Conservation (phyloP, 805 yeast species). For the Starmerella powellii region DNA sequence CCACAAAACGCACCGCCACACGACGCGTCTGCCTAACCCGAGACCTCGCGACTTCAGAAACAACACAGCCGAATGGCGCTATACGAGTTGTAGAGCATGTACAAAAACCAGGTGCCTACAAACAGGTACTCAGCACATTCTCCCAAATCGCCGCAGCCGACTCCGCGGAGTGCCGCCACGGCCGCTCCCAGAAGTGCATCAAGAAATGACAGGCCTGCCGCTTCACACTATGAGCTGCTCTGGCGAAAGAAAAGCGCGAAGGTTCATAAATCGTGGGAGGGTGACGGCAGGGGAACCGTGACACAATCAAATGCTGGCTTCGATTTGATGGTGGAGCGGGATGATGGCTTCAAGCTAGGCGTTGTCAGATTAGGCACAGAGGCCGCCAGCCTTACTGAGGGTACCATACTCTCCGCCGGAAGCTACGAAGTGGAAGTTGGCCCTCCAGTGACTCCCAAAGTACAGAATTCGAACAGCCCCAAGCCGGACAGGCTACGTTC, state of each 20-base stretch:
- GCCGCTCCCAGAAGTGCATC: too few relatives aligned
- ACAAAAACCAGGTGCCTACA: neutral
- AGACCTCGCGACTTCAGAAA: too few relatives aligned
- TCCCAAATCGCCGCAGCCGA: neutral
- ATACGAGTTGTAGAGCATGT: neutral
- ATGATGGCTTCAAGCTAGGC: conserved; percentile 23
- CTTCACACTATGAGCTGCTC: conserved; percentile 34
- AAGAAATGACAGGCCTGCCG: too few relatives aligned
- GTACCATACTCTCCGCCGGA: conserved; percentile 41
- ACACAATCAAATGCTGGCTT: neutral
- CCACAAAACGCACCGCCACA: too few relatives aligned
- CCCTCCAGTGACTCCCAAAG: too few relatives aligned
- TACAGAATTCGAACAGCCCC: too few relatives aligned
- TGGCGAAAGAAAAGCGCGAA: conserved; percentile 63
- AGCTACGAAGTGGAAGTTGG: conserved; percentile 41
- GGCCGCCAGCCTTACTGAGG: conserved; percentile 22
- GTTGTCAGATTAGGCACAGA: conserved; percentile 22
- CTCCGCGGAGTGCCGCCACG: too few relatives aligned
- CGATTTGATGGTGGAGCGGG: conserved; percentile 17
- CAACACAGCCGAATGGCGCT: neutral
- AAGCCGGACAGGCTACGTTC: too few relatives aligned
- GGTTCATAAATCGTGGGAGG: conserved; percentile 90
- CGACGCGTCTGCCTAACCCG: too few relatives aligned
- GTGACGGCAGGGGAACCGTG: conserved; percentile 49
- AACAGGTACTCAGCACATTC: neutral